These are phyloP conservation scores for Balansia obtecta DNA, from an alignment of 2,329 filamentous ascomycete genomes.

Conservation along the genomic window DNA sequence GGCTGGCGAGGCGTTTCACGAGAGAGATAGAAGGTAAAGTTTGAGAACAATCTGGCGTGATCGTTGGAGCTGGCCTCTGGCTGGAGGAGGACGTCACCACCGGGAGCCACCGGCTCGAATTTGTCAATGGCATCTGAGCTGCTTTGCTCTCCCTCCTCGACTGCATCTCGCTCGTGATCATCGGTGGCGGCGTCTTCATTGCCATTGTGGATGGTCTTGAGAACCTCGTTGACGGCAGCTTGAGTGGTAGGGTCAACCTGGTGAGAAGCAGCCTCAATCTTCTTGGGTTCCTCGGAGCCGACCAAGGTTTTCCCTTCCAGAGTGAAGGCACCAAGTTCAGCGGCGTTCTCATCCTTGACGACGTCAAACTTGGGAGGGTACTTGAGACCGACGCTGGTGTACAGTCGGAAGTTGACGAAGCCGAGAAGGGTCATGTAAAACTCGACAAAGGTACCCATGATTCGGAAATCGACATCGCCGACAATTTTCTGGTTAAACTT, in stretches of 20 bases:
- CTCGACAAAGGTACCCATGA: constrained; percentile 98
- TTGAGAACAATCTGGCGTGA: constrained; percentile 66
- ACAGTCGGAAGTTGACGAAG: constrained; percentile 92
- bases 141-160: constrained; percentile 22
- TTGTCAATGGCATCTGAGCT: constrained; percentile 64
- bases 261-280: constrained; percentile 33
- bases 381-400: constrained; percentile 80
- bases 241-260: constrained; percentile 51
- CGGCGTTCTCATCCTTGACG: constrained; percentile 76
- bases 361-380: constrained; percentile 93
- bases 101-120: constrained; percentile 73
- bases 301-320: constrained; percentile 62
- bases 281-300: constrained; percentile 39
- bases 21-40: constrained; percentile 85
- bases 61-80: constrained; percentile 55
- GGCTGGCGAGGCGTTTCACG: constrained; percentile 85
- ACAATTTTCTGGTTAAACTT: constrained; percentile 93
- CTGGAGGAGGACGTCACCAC: constrained; percentile 77
- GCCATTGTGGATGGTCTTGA: constrained; percentile 52
- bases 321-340: constrained; percentile 81
- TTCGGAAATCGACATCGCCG: constrained; percentile 91
- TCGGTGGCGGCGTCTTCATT: constrained; percentile 25
- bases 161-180: constrained; percentile 25
- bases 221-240: constrained; percentile 54
- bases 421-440: constrained; percentile 95